Base-by-base conservation (phyloP, 1,284 basidiomycete genomes). In the Cutaneotrichosporon sp. region DNA sequence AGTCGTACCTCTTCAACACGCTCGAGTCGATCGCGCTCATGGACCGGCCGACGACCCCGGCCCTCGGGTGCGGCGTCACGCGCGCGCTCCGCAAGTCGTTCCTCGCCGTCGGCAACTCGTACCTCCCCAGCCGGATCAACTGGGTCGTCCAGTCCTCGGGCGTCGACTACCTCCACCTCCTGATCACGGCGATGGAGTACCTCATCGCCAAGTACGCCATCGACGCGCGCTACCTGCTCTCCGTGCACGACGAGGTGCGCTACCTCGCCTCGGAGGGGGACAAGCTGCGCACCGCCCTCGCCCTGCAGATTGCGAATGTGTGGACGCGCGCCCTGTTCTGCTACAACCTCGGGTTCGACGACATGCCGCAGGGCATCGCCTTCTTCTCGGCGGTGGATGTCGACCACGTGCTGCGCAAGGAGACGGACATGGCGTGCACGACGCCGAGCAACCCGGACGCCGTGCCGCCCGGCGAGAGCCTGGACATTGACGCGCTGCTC, bases 101-200 rank as follows among this genome's bases (percentile, higher is more conserved):
- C 76, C 85, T 99, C 1, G 85, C 85, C 45, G 78, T 80, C 38
- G 79, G 75, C 1, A 69, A 73, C 18, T 91, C 95, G 69, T 99
- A 92, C 79, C 90, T 99, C 85, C 91, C 97, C 0, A 95, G 92
- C 14, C 87, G 95, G 27, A 95, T 99, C 81, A 99, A 99, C 76
- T 99, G 97, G 97, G 97, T 97, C 54, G 97, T 99, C 8, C 97
- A 99, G 76, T 97, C 93, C 8, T 97, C 93, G 0, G 97, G 95
- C 22, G 95, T 99, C 46, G 95, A 99, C 80, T 99, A 99, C 74
- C 87, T 99, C 14, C 95, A 99, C 73, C 86, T 99, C 52, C 86
- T 99, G 61, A 93, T 99, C 72, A 91, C 95, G 29, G 86, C 93
- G 1, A 98, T 99, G 94, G 88, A 95, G 64, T 86, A 97, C 78